Evolutionary conservation across 768 basidiomycete genomes (phyloP), one percentile per base, ranked within the genome.

Genomic region (Kwoniella shandongensis): DNA sequence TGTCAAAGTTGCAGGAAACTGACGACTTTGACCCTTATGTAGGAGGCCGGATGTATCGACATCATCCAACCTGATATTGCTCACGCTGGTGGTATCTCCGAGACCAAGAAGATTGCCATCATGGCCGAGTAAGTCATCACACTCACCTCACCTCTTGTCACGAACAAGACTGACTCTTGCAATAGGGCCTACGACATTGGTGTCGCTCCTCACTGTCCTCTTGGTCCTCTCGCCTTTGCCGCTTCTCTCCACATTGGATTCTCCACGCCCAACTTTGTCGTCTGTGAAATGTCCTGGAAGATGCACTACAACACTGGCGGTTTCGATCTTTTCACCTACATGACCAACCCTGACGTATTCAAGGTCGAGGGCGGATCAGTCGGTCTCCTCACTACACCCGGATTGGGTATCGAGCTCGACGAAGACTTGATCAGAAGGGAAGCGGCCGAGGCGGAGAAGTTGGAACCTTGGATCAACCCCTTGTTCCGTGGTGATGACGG

Each of bases 181-280:
- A 7, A 22, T 30, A 66, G 61, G 44, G 67, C 82, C 3, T 88
- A 87, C 68, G 88, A 88, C 60, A 83, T 88, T 50, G 86, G 82
- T 11, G 70, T 79, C 49, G 87, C 86, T 0, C 86, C 87, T 4
- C 86, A 88, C 66, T 87, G 86, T 74, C 86, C 87, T 1, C 62
- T 73, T 13, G 73, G 73, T 63, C 87, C 86, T 0, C 82, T 88
- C 27, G 85, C 86, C 0, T 80, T 88, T 22, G 87, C 86, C 4
- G 86, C 86, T 20, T 85, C 83, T 65, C 81, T 87, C 40, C 84
- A 87, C 51, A 80, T 88, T 2, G 86, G 81, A 2, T 78, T 82
- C 32, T 77, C 81, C 22, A 80, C 82, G 11, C 83, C 83, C 2
- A 86, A 87, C 65, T 85, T 85, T 60, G 70, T 75, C 39, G 57